Evolutionary conservation across 164 flowering plant species (phyloP), one percentile per base, ranked within the genome.

Genomic region (Aristolochia contorta): DNA sequence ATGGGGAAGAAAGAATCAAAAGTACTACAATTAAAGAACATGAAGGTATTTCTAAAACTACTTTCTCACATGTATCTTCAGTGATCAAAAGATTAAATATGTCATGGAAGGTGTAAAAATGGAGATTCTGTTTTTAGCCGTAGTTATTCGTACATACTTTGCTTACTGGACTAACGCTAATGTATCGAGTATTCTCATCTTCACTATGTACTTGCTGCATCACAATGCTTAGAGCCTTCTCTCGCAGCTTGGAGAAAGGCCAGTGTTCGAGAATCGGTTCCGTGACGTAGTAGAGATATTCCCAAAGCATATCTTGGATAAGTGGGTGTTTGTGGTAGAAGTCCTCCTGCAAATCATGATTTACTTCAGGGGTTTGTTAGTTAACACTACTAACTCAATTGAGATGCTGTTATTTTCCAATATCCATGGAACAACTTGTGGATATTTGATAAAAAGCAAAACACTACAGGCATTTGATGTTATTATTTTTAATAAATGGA

Each of bases 311-410:
- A 32, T 76, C 77, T 27, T 73, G 79, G 18, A 73, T 24, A 20
- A 68, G 55, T 46, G 79, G 74, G 64, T 76, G 79, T 16, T 76
- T 74, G 67, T 72, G 73, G 63, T 72, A 76, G 16, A 76, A 70
- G 51, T 76, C 79, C 54, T 76, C 79, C 79, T 76, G 72, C 59
- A 61, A 47, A 24, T 57, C 60, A 60, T 32, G 47, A 20, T 33
- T 30, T 4, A 18, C 10, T 49, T 49, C 20, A 49, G 19, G 4
- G 43, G 43, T 6, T 37, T 37, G 12, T 37, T 8, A 37, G 7
- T 37, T 3, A 37, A 37, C 43, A 37, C 43, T 37, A 37, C 12
- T 3, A 37, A 37, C 3, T 10, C 43, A n/a, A n/a, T n/a, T n/a
- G n/a, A n/a, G n/a, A n/a, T 10, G 12, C 43, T 37, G 43, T 37